Percentiles rank a stretch among this genome's conserved stretches.
phyloP scores from a whole-genome alignment of 805 yeast genomes.

The Ogataea chonburiensis region DNA sequence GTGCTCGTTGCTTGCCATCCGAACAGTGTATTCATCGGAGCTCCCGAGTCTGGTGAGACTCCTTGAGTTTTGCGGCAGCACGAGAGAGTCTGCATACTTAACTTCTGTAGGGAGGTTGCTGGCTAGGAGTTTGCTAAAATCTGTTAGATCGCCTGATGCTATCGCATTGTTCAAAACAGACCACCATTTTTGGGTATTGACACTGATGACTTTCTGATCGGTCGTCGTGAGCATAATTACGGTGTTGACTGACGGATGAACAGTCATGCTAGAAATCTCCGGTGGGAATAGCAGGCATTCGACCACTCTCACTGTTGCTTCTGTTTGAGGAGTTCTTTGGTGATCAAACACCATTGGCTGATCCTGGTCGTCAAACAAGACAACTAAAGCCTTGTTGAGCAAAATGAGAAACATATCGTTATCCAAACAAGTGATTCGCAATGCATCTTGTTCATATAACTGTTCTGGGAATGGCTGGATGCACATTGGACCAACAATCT shows the following conservation, averaged over 20 bases:
- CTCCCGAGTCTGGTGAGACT: no score
- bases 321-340: slow-evolving; percentile 12
- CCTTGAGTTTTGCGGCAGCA: slow-evolving; percentile 4
- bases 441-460: slow-evolving; percentile 47
- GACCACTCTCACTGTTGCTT: slow-evolving; percentile 7
- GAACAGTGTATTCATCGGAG: slow-evolving; percentile 6
- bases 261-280: slow-evolving; percentile 10
- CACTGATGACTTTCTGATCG: slow-evolving; percentile 22
- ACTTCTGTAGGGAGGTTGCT: slow-evolving; percentile 25
- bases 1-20: slow-evolving; percentile 16
- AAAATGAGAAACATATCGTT: slow-evolving; percentile 28
- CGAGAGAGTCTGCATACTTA: slow-evolving; percentile 17
- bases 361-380: slow-evolving; percentile 23
- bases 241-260: slow-evolving; percentile 24
- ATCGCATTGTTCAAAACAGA: slow-evolving; percentile 17
- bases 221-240: slow-evolving; percentile 23
- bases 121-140: slow-evolving; percentile 16
- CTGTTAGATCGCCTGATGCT: slow-evolving; percentile 18
- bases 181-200: slow-evolving; percentile 33
- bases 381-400: slow-evolving; percentile 22
- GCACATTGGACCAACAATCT: slow-evolving; percentile 48
- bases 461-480: slow-evolving; percentile 54
- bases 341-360: slow-evolving; percentile 27
- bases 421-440: slow-evolving; percentile 26
- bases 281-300: slow-evolving; percentile 17